Base-by-base conservation (phyloP, 2,329 filamentous ascomycete species). In the Fusarium protoensiforme region DNA sequence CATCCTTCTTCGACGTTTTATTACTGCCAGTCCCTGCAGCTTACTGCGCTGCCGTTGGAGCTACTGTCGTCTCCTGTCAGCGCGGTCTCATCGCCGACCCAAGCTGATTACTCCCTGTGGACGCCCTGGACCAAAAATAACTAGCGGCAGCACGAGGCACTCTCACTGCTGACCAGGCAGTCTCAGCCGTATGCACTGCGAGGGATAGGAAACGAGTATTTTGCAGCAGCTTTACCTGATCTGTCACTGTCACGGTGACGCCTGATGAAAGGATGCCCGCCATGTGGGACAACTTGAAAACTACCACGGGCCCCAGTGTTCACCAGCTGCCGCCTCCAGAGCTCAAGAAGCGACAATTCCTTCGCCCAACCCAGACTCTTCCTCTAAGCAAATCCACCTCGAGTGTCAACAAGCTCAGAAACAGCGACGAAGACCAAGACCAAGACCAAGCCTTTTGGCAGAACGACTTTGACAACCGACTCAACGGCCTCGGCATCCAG, bases 401-500 rank as follows among this genome's bases (percentile, higher is more conserved):
- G 16, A 73, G 59, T n/a, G 29, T 60, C 64, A 71, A 65, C 53
- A 67, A 59, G 53, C 59, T 64, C 41, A 68, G 65, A 63, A 71
- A 63, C 58, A 65, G 61, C 66, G 36, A 59, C 57, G 64, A 61
- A 56, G 64, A 69, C 27, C 24, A 51, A 56, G 64, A 69, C 27
- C 24, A 51, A 18, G 71, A 65, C 13, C 75, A 64, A 58, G 31
- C 64, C 10, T 69, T 69, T 63, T 73, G 75, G 60, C 73, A 78
- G 35, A 68, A 65, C 66, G 67, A 78, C n/a, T 74, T 78, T 58
- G 77, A 78, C 53, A 75, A 74, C 61, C 74, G 78, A 46, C 75
- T 81, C 54, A 76, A 79, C 75, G 77, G 76, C 27, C 77, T 82
- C 29, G 77, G 75, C 56, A 76, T 78, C 59, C 73, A 73, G 61